A percentile compares a stretch with the other conserved stretches of the same genome.
Evolutionary conservation across 2,329 filamentous ascomycete species (phyloP).

Genomic region (Elsinoe arachidis): DNA sequence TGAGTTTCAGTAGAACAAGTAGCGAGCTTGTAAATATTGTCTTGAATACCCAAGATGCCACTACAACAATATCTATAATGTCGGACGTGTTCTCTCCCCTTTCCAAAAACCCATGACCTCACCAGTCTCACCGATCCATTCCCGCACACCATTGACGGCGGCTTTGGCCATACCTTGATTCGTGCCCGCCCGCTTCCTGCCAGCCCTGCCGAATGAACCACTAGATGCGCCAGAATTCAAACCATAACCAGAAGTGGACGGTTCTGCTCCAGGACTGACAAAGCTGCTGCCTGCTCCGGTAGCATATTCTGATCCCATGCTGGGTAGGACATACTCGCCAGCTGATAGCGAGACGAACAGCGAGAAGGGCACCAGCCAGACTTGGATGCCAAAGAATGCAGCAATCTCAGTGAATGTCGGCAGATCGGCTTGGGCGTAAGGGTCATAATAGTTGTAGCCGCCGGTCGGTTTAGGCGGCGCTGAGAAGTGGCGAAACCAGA

Average conservation of each 20-base stretch:
- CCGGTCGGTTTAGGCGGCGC: conserved; percentile 48
- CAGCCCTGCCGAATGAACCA: conserved; percentile 26
- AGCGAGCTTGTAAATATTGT: conserved; percentile 14
- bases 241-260: conserved; percentile 17
- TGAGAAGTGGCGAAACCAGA: conserved; percentile 94
- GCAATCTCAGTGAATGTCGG: conserved; percentile 91
- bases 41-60: conserved; percentile 8
- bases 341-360: conserved; percentile 91
- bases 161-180: conserved; percentile 47
- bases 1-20: conserved; percentile 13
- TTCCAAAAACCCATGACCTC: conserved; percentile 56
- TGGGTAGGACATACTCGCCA: conserved; percentile 88
- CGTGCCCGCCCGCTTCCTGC: conserved; percentile 44
- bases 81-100: conserved; percentile 45
- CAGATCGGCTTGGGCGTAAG: conserved; percentile 36
- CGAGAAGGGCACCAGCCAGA: conserved; percentile 93
- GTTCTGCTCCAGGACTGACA: conserved; percentile 35
- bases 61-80: conserved; percentile 6
- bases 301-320: conserved; percentile 71
- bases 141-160: conserved; percentile 52
- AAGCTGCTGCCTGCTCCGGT: conserved; percentile 49
- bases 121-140: conserved; percentile 56
- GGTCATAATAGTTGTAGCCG: conserved; percentile 37
- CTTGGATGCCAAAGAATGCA: conserved; percentile 89
- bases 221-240: conserved; percentile 38